Evolutionary conservation across 352 stramenopile genomes (phyloP), one percentile per base, ranked within the genome.

Genomic region (Globisporangium emineosum): DNA sequence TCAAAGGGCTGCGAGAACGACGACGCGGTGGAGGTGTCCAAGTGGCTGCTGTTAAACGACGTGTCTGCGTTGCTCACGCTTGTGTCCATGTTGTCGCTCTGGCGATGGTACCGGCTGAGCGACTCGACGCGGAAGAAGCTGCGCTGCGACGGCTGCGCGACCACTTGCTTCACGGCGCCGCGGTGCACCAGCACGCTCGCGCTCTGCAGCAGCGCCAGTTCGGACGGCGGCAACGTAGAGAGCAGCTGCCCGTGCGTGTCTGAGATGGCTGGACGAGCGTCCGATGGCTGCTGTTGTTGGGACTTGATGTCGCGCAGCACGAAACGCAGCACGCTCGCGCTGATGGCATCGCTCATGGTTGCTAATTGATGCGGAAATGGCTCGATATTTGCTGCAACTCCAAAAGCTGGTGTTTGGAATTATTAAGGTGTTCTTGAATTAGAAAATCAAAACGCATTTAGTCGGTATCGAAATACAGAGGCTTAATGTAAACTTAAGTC

Each of bases 71-170:
- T 23, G 5, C 43, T 6, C 5, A 25, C 10, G 15, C 21, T 29
- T 19, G 50, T 57, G 5, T 25, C 17, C 19, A 30, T 59, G 23
- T 13, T 50, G 23, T 12, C 47, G 40, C 9, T 64, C 62, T 33
- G 61, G 52, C 15, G 47, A 10, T 73, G 73, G 68, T 81, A 90
- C 10, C 80, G 83, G 35, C 75, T 82, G n/a, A 88, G 75, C 40
- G 82, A 91, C 29, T 85, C 75, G 19, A 91, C 78, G 37, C 82
- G 82, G 69, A 79, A 91, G 69, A 91, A 91, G 17, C 23, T 57
- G 47, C 79, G 76, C 37, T 65, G 51, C 10, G 75, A 87, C 19
- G 82, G 82, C 62, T 72, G 62, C 21, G 79, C 76, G 5, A 60
- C 76, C 35, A 89, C 68, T 23, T 73, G 76, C n/a, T 78, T 74